Percentiles rank a stretch among this genome's conserved stretches.
Evolutionary conservation across 345 rosid genomes (phyloP).

Genomic region (Pistacia vera): DNA sequence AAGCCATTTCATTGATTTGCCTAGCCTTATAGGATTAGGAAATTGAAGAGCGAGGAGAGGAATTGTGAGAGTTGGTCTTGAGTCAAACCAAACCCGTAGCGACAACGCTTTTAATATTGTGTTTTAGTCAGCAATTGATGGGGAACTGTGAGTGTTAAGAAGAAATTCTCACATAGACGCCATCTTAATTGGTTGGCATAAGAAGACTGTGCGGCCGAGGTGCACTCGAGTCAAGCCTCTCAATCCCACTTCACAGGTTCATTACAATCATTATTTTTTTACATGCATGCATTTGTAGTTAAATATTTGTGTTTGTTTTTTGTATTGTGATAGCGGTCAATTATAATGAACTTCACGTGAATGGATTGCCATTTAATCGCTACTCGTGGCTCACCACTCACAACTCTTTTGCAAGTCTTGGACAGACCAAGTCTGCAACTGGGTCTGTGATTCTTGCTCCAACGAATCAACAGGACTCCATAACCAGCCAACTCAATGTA

Average conservation of each 20-base stretch:
- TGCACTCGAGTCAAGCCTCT: slow-evolving; percentile 68
- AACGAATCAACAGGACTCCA: slow-evolving; percentile 79
- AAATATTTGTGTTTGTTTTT: background rate
- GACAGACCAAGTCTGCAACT: slow-evolving; percentile 50
- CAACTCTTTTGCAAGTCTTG: slow-evolving; percentile 65
- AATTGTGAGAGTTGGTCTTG: too few species aligned
- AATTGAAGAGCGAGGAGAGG: too few species aligned
- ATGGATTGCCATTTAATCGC: slow-evolving; percentile 71
- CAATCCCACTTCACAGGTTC: slow-evolving; percentile 62
- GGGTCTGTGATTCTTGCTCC: slow-evolving; percentile 63
- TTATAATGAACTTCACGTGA: slow-evolving; percentile 37
- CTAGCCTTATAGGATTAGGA: too few species aligned
- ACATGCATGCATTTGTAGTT: background rate
- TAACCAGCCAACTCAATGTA: slow-evolving; percentile 79
- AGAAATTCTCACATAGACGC: too few species aligned
- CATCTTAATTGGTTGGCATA: too few species aligned
- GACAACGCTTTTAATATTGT: too few species aligned
- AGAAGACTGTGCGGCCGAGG: slow-evolving; percentile 56
- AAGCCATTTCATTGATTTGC: too few species aligned
- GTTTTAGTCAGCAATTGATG: too few species aligned
- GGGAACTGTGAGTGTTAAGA: too few species aligned
- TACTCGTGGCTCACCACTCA: slow-evolving; percentile 97
- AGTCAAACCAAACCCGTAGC: too few species aligned
- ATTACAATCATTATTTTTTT: background rate
- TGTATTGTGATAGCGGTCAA: background rate